Evolutionary conservation across 2,329 filamentous ascomycete species (phyloP), one percentile per base, ranked within the genome.

Genomic region (Anthostomella pinea): DNA sequence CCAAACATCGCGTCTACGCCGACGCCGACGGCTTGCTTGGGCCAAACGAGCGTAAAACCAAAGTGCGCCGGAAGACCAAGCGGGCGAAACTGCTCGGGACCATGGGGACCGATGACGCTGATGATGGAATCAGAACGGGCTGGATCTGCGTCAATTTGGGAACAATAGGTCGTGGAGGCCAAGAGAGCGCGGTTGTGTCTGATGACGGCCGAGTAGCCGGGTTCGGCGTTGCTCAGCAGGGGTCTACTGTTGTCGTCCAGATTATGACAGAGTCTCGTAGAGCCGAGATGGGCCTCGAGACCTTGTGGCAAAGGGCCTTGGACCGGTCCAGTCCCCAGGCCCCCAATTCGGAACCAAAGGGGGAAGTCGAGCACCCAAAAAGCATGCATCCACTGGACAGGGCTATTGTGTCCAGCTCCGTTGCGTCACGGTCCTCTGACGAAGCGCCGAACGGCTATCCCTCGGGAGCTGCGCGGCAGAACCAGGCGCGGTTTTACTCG

Each of bases 141-240:
- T 98, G 93, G 93, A 85, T 98, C 14, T 98, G 93, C 63, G 86
- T 97, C 43, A 94, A 95, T 58, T 76, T 93, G 8, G 87, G 87
- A 4, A 77, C 77, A 11, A 73, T 88, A 1, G 77, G 83, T 27
- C 74, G 76, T 15, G 68, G 72, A n/a, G 53, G 59, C 11, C 55
- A 59, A 7, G 71, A 77, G 43, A 57, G 64, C 10, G 58, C 64
- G 8, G 62, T 68, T 17, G 57, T 72, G 23, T 68, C 72, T 14
- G 65, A 68, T 11, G 63, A 66, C 9, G 72, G 79, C 10, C 70
- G 75, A 7, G 79, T 90, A 39, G 81, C 88, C 21, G 91, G 91
- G 0, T 96, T 96, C 55, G 87, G 88, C 2, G 58, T 68, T 1
- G 54, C 67, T 4, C 58, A 64, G 21, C 58, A 53, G 1, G 75